These are phyloP conservation scores for Mycena maculata DNA, from an alignment of 768 basidiomycete genomes.

Conservation along the genomic window DNA sequence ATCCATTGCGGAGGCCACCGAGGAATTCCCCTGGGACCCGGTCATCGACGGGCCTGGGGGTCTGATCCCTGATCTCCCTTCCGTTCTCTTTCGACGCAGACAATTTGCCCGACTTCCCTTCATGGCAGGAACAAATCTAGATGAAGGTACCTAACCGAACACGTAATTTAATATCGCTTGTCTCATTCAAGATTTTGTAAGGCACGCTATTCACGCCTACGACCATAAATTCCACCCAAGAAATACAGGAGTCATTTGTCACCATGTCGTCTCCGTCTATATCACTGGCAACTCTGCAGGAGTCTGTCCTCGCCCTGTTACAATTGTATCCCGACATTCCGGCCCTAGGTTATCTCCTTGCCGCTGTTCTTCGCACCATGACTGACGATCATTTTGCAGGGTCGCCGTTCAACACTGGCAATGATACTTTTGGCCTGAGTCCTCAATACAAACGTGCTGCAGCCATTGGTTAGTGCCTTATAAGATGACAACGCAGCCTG, in stretches of 20 bases:
- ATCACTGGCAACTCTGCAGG: slow-evolving; percentile 26
- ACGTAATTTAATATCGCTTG: not conserved
- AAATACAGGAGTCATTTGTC: slow-evolving; percentile 23
- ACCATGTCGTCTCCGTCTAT: slow-evolving; percentile 43
- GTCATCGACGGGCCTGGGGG: not conserved
- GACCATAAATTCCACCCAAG: not conserved
- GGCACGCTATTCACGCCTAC: not conserved
- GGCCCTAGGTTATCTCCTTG: slow-evolving; percentile 35
- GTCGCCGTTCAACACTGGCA: slow-evolving; percentile 55
- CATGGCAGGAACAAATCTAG: not conserved
- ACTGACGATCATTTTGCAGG: slow-evolving; percentile 34
- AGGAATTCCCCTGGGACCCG: not conserved
- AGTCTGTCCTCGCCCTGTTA: slow-evolving; percentile 40
- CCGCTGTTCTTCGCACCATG: not conserved
- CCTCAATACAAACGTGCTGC: slow-evolving; percentile 51
- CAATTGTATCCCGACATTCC: slow-evolving; percentile 57
- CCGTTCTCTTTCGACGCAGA: not conserved
- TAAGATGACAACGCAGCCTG: not conserved
- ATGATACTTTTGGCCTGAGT: slow-evolving; percentile 56
- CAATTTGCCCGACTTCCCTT: not conserved
- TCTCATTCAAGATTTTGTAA: not conserved
- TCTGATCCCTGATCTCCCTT: not conserved
- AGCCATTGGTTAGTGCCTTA: slow-evolving; percentile 17
- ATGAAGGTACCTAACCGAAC: not conserved
- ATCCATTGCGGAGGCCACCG: not conserved